Evolutionary conservation across 2,329 filamentous ascomycete species (phyloP).

Genomic region (Trichoderma lentiforme): DNA sequence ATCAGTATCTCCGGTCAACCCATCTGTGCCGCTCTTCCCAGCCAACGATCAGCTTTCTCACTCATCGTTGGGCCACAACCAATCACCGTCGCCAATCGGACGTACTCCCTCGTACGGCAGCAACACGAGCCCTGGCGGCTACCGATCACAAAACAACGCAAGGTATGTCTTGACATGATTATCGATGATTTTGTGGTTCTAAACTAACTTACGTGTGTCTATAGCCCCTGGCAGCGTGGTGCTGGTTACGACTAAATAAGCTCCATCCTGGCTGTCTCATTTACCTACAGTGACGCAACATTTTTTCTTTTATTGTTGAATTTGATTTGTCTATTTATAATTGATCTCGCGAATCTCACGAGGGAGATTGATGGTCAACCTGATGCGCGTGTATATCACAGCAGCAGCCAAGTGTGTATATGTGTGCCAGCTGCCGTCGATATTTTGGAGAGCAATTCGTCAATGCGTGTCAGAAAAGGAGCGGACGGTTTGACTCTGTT

Average conservation of each 20-base stretch:
- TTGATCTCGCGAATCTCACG: background rate
- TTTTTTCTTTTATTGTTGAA: background rate
- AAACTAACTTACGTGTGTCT: background rate
- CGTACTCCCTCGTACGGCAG: background rate
- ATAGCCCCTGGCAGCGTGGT: constrained; percentile 46
- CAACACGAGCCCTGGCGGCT: constrained; percentile 29
- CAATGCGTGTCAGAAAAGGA: background rate
- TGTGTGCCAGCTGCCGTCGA: background rate
- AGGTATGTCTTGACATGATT: constrained; percentile 31
- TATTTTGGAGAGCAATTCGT: background rate
- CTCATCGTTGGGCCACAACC: constrained; percentile 8
- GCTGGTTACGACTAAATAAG: constrained; percentile 40
- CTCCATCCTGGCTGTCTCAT: background rate
- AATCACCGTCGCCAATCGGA: constrained; percentile 26
- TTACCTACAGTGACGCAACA: constrained; percentile 2
- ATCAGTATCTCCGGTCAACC: constrained; percentile 10
- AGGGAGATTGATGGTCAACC: background rate
- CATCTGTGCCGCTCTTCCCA: constrained; percentile 13
- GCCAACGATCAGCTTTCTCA: constrained; percentile 8
- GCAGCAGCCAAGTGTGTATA: constrained; percentile 1
- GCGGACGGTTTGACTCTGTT: constrained; percentile 2
- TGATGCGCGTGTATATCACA: background rate
- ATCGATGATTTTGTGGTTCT: background rate
- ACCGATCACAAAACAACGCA: constrained; percentile 38
- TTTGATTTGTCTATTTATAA: background rate